Conservation (phyloP, 306 rosid genomes). For the Chamaecrista fasciculata region DNA sequence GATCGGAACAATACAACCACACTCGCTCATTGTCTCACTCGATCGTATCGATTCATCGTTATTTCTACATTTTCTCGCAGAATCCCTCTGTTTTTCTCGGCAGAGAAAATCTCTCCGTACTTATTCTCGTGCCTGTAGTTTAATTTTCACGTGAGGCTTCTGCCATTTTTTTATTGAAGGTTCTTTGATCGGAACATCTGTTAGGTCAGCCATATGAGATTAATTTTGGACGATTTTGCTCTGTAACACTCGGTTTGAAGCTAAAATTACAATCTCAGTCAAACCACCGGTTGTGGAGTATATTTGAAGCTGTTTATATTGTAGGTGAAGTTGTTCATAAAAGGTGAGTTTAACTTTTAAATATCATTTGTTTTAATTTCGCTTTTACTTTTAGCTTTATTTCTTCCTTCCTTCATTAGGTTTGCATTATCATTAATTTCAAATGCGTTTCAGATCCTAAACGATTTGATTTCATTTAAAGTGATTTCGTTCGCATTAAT, state of each 20-base stretch:
- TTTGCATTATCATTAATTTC: conserved; percentile 11
- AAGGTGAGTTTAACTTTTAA: conserved; percentile 11
- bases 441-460: conserved; percentile 25
- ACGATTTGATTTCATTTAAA: background rate
- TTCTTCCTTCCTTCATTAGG: background rate
- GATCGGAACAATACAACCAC: conserved; percentile 12
- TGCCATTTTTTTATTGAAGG: background rate
- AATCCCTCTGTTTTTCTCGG: background rate
- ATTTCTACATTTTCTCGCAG: background rate
- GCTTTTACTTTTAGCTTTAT: background rate
- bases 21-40: conserved; percentile 5
- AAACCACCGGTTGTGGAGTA: background rate
- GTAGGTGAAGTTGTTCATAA: background rate
- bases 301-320: conserved; percentile 5
- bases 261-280: background rate
- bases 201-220: background rate
- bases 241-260: background rate
- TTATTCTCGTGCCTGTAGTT: background rate
- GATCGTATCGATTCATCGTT: too few species aligned
- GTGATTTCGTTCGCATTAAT: background rate
- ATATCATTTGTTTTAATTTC: background rate
- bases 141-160: background rate
- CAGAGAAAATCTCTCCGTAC: background rate
- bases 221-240: background rate
- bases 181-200: background rate